These are phyloP conservation scores for Saccharomycopsis schoenii DNA, from an alignment of 805 yeast genomes.

Conservation along the genomic window DNA sequence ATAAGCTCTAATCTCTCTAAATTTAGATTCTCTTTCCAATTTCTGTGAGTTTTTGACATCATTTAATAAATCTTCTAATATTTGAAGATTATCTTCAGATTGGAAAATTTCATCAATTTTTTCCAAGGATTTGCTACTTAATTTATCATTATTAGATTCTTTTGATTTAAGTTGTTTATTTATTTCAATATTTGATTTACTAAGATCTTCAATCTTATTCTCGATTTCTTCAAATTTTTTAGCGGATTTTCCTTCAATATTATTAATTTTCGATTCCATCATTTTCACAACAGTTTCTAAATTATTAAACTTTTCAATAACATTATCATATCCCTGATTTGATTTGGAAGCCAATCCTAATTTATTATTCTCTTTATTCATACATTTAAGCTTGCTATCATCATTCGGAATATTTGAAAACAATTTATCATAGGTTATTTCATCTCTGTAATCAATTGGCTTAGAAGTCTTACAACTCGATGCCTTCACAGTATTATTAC, in stretches of 20 bases:
- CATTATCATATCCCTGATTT: not conserved
- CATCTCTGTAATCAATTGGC: slow-evolving; percentile 5
- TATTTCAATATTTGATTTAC: not conserved
- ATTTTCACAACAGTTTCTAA: slow-evolving; percentile 8
- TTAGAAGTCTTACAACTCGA: not conserved
- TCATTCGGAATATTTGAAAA: not conserved
- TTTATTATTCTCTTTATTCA: not conserved
- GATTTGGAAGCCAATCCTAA: not conserved
- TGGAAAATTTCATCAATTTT: slow-evolving; percentile 9
- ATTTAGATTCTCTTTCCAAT: slow-evolving; percentile 8
- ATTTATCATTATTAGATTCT: not conserved
- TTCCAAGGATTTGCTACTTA: not conserved
- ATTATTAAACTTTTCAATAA: slow-evolving; percentile 1
- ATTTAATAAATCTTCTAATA: slow-evolving; percentile 11
- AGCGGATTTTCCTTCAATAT: not conserved
- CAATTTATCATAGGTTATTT: slow-evolving; percentile 5
- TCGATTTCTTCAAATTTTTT: not conserved
- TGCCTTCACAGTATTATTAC: not conserved
- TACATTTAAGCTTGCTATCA: not conserved
- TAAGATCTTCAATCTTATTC: not conserved
- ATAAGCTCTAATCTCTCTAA: slow-evolving; percentile 12
- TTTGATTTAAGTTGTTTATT: not conserved
- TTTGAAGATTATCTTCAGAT: slow-evolving; percentile 11
- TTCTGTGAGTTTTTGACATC: slow-evolving; percentile 13
- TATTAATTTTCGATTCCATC: slow-evolving; percentile 6